Percentiles rank a stretch among this genome's conserved stretches.
Conservation (phyloP, 2,329 filamentous ascomycete genomes). For the Gremmenia infestans region DNA sequence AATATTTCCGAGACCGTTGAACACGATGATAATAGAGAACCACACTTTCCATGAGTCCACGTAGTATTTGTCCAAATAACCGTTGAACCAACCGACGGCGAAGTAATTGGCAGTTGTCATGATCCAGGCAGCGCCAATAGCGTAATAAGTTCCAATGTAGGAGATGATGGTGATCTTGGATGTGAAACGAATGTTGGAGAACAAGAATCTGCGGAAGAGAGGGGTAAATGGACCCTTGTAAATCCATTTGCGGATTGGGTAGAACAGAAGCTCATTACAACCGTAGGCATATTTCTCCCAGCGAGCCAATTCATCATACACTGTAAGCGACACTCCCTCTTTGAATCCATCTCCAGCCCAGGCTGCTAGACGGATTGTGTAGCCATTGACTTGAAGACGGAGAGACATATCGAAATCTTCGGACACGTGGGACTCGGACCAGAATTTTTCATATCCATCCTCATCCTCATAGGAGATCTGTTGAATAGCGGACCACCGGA, state of each 20-base stretch:
- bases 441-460: constrained; percentile 72
- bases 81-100: constrained; percentile 70
- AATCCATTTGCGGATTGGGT: constrained; percentile 70
- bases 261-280: constrained; percentile 77
- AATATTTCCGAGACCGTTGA: constrained; percentile 70
- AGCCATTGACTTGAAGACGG: constrained; percentile 66
- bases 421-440: constrained; percentile 75
- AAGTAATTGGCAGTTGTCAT: constrained; percentile 72
- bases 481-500: constrained; percentile 72
- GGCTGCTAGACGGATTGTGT: constrained; percentile 66
- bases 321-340: constrained; percentile 77
- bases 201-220: constrained; percentile 69
- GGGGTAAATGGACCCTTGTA: constrained; percentile 72
- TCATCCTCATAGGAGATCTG: constrained; percentile 66
- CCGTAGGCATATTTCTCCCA: constrained; percentile 88
- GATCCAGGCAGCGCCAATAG: constrained; percentile 70
- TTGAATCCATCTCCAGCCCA: constrained; percentile 76
- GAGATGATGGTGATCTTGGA: constrained; percentile 72
- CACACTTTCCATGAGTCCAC: constrained; percentile 74
- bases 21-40: constrained; percentile 75
- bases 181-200: constrained; percentile 67
- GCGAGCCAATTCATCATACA: constrained; percentile 77
- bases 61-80: constrained; percentile 75
- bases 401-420: constrained; percentile 82
- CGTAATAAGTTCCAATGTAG: constrained; percentile 78